Base-by-base conservation (phyloP, 768 basidiomycete genomes). In the Boletales sp. region DNA sequence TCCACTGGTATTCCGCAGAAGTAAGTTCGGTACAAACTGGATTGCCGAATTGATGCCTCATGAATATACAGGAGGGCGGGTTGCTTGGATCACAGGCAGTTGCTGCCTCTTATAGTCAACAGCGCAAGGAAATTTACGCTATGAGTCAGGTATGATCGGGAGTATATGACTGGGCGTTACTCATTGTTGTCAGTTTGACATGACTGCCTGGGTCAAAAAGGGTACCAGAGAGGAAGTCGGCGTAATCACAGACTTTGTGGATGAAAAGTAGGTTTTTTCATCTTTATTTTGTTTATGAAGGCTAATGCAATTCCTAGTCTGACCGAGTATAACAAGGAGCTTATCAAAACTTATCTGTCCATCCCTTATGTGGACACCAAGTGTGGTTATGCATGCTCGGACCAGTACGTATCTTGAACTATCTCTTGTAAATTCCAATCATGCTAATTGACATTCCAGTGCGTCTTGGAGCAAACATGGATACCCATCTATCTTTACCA, bases 351-450 rank as follows among this genome's bases (percentile, higher is more conserved):
- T 50, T 97, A 97, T 66, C 79, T 94, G 47, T 78, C 82, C 62
- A 92, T 95, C 56, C 92, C 93, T 24, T 90, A 81, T 59, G 65
- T 54, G 24, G 83, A 90, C 75, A 97, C 94, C 49, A 77, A 86
- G 74, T 95, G 94, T 72, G 91, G 89, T 32, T 95, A 97, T 63
- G 92, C 91, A 45, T 97, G 93, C 76, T 90, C 87, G 58, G 93
- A 95, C 69, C 92, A 94, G 88, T 91, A 71, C 64, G 76, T 53
- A 52, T 67, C 72, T 59, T 35, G 43, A 58, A 56, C 35, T 2
- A 5, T 14, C 11, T 35, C 8, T 43, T 52, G 0, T 56, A 61
- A 55, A 62, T 66, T 63, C 57, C 59, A 61, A 49, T 21, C 4
- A 18, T 47, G 24, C 42, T 48, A 13, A 66, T 58, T 55, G 24